Evolutionary conservation across 495 filamentous ascomycete species (phyloP).

Genomic region (Aspergillus heteromorphus): DNA sequence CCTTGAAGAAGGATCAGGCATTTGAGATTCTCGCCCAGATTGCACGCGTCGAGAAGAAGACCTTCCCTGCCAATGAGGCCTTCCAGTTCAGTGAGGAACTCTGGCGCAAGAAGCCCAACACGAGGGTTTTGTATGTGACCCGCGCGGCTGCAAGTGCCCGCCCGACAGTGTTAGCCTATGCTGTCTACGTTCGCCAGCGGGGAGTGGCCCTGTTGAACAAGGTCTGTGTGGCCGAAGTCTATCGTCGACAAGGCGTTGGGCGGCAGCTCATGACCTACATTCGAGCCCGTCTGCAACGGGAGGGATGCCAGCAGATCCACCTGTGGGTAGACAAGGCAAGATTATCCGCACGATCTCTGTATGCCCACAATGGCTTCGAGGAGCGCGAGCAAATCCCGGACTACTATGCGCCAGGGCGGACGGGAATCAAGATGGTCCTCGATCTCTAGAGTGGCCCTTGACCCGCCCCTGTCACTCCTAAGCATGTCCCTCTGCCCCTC

Average conservation of each 20-base stretch:
- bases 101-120: slow-evolving; percentile 50
- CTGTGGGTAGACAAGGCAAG: slow-evolving; percentile 58
- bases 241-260: slow-evolving; percentile 50
- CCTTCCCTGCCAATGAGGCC: slow-evolving; percentile 53
- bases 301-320: slow-evolving; percentile 51
- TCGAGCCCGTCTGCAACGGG: slow-evolving; percentile 41
- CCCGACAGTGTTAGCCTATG: slow-evolving; percentile 42
- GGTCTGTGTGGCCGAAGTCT: slow-evolving; percentile 48
- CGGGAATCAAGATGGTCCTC: slow-evolving; percentile 51
- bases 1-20: slow-evolving; percentile 33
- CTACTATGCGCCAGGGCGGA: slow-evolving; percentile 55
- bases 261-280: slow-evolving; percentile 45
- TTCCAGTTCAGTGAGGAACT: slow-evolving; percentile 50
- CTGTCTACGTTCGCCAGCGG: slow-evolving; percentile 51
- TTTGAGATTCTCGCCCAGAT: slow-evolving; percentile 37
- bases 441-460: slow-evolving; percentile 31
- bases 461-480: slow-evolving; percentile 16
- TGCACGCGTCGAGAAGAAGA: slow-evolving; percentile 50
- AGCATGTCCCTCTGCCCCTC: slow-evolving; percentile 4
- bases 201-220: slow-evolving; percentile 52
- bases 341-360: slow-evolving; percentile 45
- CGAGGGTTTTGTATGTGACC: slow-evolving; percentile 44
- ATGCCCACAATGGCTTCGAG: slow-evolving; percentile 46
- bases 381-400: slow-evolving; percentile 46
- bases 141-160: slow-evolving; percentile 12